Evolutionary conservation across 2,329 filamentous ascomycete species (phyloP).

Genomic region (Neonectria punicea): DNA sequence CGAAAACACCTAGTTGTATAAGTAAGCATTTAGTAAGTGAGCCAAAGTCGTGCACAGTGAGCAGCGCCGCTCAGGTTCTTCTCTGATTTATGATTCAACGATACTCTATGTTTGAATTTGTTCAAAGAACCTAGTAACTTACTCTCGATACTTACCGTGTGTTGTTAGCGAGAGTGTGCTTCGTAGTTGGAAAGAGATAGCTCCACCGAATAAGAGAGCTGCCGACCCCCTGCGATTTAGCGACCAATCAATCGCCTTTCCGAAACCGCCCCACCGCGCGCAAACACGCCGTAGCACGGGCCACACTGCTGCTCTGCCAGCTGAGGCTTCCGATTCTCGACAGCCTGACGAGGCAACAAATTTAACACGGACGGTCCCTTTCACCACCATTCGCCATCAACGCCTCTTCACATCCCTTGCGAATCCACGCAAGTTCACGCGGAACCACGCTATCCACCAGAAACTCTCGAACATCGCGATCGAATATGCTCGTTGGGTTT

Average conservation of each 20-base stretch:
- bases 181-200: neutral
- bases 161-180: neutral
- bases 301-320: constrained; percentile 15
- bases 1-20: neutral
- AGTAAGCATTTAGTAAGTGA: neutral
- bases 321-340: constrained; percentile 31
- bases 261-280: neutral
- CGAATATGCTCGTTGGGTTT: constrained; percentile 41
- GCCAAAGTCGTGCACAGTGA: too few relatives aligned
- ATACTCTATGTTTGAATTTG: neutral
- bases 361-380: constrained; percentile 34
- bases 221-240: neutral
- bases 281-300: constrained; percentile 12
- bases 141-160: neutral
- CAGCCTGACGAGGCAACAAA: constrained; percentile 35
- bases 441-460: neutral
- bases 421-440: neutral
- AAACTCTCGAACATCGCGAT: constrained; percentile 24
- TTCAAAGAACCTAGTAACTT: neutral
- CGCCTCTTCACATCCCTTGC: constrained; percentile 15
- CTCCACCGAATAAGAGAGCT: neutral
- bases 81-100: neutral
- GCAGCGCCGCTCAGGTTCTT: neutral
- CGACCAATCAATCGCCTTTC: constrained; percentile 15
- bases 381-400: constrained; percentile 24